Evolutionary conservation across 805 yeast species (phyloP), one percentile per base, ranked within the genome.

Genomic region (Helenozyma baotianmanensis): DNA sequence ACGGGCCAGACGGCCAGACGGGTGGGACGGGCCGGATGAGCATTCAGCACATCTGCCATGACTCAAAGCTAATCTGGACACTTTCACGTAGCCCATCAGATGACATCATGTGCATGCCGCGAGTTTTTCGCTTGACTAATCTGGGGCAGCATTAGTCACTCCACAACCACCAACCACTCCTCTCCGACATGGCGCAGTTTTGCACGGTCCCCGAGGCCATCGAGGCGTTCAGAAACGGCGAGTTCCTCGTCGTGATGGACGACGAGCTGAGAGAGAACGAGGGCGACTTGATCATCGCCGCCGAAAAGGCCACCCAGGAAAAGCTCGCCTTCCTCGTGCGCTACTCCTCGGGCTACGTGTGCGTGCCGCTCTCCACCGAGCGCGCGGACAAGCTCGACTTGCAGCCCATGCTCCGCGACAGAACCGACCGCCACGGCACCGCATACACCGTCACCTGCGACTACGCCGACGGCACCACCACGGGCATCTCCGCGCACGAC

Each of bases 271-370:
- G 99, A 48, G 99, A 92, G 60, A 92, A 92, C 58, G 99, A 92
- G 64, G 99, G 98, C 33, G 99, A 92, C 56, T 70, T 92, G 52
- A 87, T 92, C 48, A 80, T 85, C 30, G 94, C 97, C n/a, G 99
- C 96, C 23, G 78, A 82, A 45, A 68, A 68, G 33, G 69, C 80
- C 45, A 83, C 95, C 25, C 78, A 83, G 27, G 80, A 80, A 51
- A 78, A 88, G 45, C 87, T 92, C 96, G 98, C 97, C 2, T 92
- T 92, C 51, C 64, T 92, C 42, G 95, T 92, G 28, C 80, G 90
- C 46, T 72, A 83, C 48, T 78, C 89, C 1, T 80, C 88, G 1
- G 99, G 99, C 4, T 90, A 83, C 58, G 87, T 92, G 3, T 92
- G 99, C 64, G 95, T 79, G 10, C 98, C 99, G 9, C 60, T 90